Percentiles rank a stretch among this genome's conserved stretches.
Conservation (phyloP, 306 rosid species). For the Castanea crenata region DNA sequence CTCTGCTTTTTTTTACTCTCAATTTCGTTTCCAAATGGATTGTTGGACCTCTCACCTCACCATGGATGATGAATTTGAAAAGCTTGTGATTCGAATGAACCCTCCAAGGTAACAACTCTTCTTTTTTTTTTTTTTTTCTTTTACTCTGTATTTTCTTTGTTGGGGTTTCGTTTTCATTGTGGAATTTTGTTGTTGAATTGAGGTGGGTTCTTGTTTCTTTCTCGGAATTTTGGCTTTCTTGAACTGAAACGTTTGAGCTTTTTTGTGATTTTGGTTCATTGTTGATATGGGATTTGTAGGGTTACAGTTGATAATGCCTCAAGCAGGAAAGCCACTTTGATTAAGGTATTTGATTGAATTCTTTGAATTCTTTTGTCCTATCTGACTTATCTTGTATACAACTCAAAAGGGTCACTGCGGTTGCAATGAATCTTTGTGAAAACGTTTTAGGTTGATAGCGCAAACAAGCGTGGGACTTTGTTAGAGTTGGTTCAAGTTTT, state of each 20-base stretch:
- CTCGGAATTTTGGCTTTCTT: conserved; percentile 8
- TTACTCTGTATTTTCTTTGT: neutral
- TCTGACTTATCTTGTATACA: neutral
- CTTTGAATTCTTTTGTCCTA: neutral
- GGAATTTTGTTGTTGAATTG: neutral
- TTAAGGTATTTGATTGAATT: conserved; percentile 54
- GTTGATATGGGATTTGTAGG: conserved; percentile 49
- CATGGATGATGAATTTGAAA: conserved; percentile 71
- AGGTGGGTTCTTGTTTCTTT: conserved; percentile 10
- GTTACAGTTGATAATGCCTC: conserved; percentile 83
- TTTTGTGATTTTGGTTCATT: conserved; percentile 20
- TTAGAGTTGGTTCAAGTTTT: conserved; percentile 90
- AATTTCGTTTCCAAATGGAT: conserved; percentile 47
- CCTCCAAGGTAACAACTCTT: conserved; percentile 67
- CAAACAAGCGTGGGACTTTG: conserved; percentile 90
- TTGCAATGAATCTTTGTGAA: neutral
- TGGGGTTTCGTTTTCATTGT: neutral
- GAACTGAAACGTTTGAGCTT: conserved; percentile 1
- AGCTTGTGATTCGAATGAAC: conserved; percentile 82
- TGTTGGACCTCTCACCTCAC: conserved; percentile 65
- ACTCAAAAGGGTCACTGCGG: conserved; percentile 22
- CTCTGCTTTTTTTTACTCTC: conserved; percentile 12
- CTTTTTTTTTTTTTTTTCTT: neutral
- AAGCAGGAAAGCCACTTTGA: conserved; percentile 61
- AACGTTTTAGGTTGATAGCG: conserved; percentile 76